Conservation (phyloP, 768 basidiomycete species). For the Mycena capillaripes region DNA sequence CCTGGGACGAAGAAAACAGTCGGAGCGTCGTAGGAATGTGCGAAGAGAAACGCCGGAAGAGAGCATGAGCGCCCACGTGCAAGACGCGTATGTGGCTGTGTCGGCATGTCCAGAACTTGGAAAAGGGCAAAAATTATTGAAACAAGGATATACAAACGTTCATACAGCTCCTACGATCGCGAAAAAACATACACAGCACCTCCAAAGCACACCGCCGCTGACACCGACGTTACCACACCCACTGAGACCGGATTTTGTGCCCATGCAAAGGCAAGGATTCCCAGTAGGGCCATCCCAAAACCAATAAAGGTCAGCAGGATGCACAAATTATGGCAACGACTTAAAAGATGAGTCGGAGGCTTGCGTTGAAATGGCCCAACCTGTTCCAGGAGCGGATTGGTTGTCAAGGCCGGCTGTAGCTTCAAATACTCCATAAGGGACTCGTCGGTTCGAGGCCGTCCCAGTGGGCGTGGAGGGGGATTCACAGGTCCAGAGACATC, state of each 20-base stretch:
- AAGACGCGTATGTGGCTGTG: conserved; percentile 18
- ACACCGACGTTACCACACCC: conserved; percentile 44
- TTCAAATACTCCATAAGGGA: neutral
- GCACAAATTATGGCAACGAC: conserved; percentile 63
- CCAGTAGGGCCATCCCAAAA: conserved; percentile 64
- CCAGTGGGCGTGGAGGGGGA: neutral
- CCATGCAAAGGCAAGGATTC: conserved; percentile 68
- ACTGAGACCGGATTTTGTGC: conserved; percentile 59
- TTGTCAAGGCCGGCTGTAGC: conserved; percentile 49
- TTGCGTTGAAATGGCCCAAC: conserved; percentile 60
- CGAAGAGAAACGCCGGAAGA: conserved; percentile 18
- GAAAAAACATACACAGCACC: conserved; percentile 27
- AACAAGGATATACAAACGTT: conserved; percentile 20
- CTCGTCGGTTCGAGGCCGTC: conserved; percentile 31
- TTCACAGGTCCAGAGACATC: conserved; percentile 37
- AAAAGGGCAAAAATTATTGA: neutral
- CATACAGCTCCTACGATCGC: conserved; percentile 6
- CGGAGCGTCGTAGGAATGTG: conserved; percentile 26
- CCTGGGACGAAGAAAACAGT: conserved; percentile 16
- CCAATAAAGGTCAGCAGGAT: conserved; percentile 61
- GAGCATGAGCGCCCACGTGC: conserved; percentile 27
- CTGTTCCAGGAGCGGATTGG: conserved; percentile 65
- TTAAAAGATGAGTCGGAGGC: conserved; percentile 62
- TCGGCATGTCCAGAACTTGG: neutral
- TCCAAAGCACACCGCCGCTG: conserved; percentile 8